Base-by-base conservation (phyloP, 805 yeast species). In the Myxozyma udenii region DNA sequence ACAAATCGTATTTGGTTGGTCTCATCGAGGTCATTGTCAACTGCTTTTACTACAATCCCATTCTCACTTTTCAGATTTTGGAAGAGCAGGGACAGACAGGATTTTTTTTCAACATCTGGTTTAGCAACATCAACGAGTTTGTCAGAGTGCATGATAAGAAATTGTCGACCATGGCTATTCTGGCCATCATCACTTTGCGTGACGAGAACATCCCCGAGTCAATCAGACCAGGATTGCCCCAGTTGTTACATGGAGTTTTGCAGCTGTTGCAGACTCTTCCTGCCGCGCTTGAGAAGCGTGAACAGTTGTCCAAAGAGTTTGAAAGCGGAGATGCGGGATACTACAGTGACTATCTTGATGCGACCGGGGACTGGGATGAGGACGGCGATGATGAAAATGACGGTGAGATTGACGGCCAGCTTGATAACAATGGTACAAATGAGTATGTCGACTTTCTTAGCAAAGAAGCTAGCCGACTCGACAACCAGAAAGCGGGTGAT, bases 61-160 rank as follows among this genome's bases (percentile, higher is more conserved):
- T 66, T 14, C 62, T 69, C 9, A 75, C 91, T 0, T 63, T 90
- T 49, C 66, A 69, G 16, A 64, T 74, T 4, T 69, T 90, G 54
- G 73, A 74, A 52, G 72, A 75, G 44, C 63, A 67, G 14, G 68
- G 74, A 16, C 71, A 74, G 42, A 64, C 81, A 3, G 74, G 75
- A 32, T 61, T 69, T 12, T 79, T 87, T 61, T 78, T 90, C 62
- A 73, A 73, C 23, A 66, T 74, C 47, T 88, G 96, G 96, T 78
- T 85, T 62, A 72, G 75, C 19, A 61, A 74, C 7, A 70, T 81
- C 36, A 77, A 81, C 3, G 69, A 72, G 24, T 75, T 84, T 60
- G 75, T 76, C 21, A 73, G 95, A 53, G 95, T 87, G 1, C 86
- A 78, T 62, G 98, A 91, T 68, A 74, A 87, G 66, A 90, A 89